Percentiles rank a stretch among this genome's conserved stretches.
Conservation (phyloP, 352 stramenopile species). For the Blastocystis sp. region DNA sequence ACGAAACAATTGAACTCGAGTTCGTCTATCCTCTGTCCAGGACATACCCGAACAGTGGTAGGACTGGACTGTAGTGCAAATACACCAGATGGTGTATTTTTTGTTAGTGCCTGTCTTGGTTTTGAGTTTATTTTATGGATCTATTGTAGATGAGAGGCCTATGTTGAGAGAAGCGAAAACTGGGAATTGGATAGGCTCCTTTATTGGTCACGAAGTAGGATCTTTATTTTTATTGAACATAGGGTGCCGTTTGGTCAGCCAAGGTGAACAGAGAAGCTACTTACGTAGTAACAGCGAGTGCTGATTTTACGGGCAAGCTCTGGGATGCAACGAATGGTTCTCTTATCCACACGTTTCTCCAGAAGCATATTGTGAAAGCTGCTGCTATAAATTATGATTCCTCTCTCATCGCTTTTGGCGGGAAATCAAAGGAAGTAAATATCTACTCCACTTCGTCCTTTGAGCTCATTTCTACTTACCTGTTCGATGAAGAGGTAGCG, state of each 20-base stretch:
- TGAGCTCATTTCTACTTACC: background rate
- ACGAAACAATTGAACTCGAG: background rate
- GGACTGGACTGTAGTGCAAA: constrained; percentile 59
- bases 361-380: constrained; percentile 80
- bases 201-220: constrained; percentile 74
- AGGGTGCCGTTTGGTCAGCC: constrained; percentile 76
- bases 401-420: constrained; percentile 69
- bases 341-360: constrained; percentile 73
- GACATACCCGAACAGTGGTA: constrained; percentile 61
- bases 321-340: constrained; percentile 78
- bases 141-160: constrained; percentile 71
- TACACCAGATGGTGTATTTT: constrained; percentile 63
- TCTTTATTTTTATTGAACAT: background rate
- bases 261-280: constrained; percentile 70
- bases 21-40: constrained; percentile 62
- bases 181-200: constrained; percentile 81
- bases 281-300: constrained; percentile 73
- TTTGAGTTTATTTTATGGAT: background rate
- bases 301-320: constrained; percentile 77
- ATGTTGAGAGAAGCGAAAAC: constrained; percentile 76
- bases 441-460: constrained; percentile 68
- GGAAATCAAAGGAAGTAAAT: constrained; percentile 74
- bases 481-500: background rate
- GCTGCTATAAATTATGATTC: constrained; percentile 71
- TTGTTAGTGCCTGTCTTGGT: constrained; percentile 62